phyloP scores from a whole-genome alignment of 352 stramenopile genomes.

The Pythium aphanidermatum region DNA sequence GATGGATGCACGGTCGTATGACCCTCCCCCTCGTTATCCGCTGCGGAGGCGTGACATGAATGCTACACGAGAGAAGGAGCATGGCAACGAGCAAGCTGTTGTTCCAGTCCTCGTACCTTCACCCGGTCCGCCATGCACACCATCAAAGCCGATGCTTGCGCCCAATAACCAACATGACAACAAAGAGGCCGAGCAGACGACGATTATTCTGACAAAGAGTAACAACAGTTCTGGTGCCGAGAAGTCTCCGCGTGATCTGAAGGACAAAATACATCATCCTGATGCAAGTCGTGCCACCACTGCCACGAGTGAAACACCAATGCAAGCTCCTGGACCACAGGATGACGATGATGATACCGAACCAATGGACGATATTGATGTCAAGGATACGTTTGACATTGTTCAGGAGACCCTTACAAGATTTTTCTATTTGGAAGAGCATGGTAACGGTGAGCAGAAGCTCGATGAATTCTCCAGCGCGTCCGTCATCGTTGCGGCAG shows the following conservation, averaged over 20 bases:
- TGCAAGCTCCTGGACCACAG: background rate
- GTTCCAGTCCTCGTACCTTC: no score
- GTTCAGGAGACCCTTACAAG: conserved; percentile 51
- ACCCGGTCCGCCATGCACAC: background rate
- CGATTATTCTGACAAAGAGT: conserved; percentile 6
- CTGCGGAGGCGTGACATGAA: conserved; percentile 13
- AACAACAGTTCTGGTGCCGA: conserved; percentile 9
- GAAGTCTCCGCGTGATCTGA: no score
- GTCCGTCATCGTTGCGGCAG: conserved; percentile 46
- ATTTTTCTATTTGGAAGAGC: conserved; percentile 66
- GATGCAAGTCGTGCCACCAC: conserved; percentile 15
- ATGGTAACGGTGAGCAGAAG: conserved; percentile 25
- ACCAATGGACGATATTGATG: background rate
- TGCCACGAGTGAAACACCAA: conserved; percentile 13
- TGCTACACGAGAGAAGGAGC: conserved; percentile 4
- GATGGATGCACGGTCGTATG: conserved; percentile 13
- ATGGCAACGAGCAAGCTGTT: no score
- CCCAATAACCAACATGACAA: background rate
- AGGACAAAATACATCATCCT: no score
- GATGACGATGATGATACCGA: conserved; percentile 3
- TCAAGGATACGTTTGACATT: conserved; percentile 34
- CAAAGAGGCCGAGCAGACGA: no score
- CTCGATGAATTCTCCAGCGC: conserved; percentile 57
- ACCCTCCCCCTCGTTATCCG: conserved; percentile 12
- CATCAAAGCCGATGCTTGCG: background rate